phyloP scores from a whole-genome alignment of 345 rosid genomes.

The Salix dunnii region DNA sequence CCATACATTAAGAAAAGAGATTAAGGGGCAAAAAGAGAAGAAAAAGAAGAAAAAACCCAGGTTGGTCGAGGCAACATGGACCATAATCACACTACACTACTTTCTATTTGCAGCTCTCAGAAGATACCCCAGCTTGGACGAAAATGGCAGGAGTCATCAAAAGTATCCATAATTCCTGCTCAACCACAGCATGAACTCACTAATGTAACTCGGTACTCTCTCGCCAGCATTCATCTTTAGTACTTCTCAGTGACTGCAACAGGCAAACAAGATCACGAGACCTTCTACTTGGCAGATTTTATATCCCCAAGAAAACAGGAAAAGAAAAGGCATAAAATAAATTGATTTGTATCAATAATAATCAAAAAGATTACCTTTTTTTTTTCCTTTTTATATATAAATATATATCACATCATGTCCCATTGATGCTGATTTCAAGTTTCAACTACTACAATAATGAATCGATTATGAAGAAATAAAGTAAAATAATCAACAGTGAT shows the following conservation, averaged over 20 bases:
- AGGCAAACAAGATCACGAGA: not conserved
- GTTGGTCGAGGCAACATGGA: conserved; percentile 13
- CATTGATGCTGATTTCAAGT: not conserved
- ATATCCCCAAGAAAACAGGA: not conserved
- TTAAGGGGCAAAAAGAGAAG: too few relatives aligned
- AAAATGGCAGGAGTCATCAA: not conserved
- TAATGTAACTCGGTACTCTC: not conserved
- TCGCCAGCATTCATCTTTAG: not conserved
- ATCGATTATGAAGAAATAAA: too few relatives aligned
- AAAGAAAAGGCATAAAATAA: not conserved
- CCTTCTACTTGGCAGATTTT: not conserved
- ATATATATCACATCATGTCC: not conserved
- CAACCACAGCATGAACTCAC: conserved; percentile 7
- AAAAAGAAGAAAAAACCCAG: not conserved
- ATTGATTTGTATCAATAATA: not conserved
- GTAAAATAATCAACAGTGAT: too few relatives aligned
- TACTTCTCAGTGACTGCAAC: conserved; percentile 6
- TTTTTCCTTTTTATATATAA: too few relatives aligned
- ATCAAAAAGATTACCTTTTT: too few relatives aligned
- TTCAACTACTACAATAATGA: not conserved
- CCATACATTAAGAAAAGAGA: not conserved
- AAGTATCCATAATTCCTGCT: conserved; percentile 5
- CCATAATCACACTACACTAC: not conserved
- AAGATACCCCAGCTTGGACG: conserved; percentile 1
- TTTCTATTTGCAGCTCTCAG: too few relatives aligned